Evolutionary conservation across 2,329 filamentous ascomycete genomes (phyloP).

Genomic region (Botryotinia globosa): DNA sequence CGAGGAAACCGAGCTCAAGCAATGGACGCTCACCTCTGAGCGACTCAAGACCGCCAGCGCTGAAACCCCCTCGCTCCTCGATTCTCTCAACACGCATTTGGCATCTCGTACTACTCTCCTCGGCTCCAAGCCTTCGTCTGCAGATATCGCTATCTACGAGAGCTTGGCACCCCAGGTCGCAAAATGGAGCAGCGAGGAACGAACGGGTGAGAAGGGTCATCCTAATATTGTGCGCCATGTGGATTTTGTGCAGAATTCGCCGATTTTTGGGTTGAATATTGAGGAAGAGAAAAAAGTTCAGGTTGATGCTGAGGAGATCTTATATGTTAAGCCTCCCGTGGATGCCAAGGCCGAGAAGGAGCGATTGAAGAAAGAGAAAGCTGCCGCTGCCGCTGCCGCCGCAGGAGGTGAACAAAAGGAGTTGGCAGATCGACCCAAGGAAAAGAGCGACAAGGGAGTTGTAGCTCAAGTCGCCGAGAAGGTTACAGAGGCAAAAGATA

Average conservation of each 20-base stretch:
- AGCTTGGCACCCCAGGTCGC: constrained; percentile 73
- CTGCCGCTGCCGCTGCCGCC: constrained; percentile 58
- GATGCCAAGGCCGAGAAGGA: constrained; percentile 96
- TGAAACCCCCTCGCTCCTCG: constrained; percentile 62
- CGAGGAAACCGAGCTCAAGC: constrained; percentile 83
- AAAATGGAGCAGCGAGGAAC: constrained; percentile 78
- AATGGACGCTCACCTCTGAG: constrained; percentile 79
- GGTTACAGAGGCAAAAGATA: constrained; percentile 43
- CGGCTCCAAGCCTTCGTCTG: constrained; percentile 83
- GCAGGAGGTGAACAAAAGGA: constrained; percentile 49
- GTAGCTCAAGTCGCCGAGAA: constrained; percentile 50
- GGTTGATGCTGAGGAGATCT: constrained; percentile 75
- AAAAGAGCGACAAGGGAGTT: constrained; percentile 51
- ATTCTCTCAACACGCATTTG: constrained; percentile 81
- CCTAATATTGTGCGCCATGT: constrained; percentile 89
- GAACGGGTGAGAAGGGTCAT: constrained; percentile 83
- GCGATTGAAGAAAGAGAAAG: constrained; percentile 94
- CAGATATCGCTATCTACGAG: constrained; percentile 80
- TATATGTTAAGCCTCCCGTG: constrained; percentile 83
- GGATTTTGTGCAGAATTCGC: constrained; percentile 92
- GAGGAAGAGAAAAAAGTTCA: constrained; percentile 70
- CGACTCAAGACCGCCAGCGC: constrained; percentile 60
- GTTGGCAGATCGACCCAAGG: constrained; percentile 60
- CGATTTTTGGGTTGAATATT: constrained; percentile 68
- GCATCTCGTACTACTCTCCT: constrained; percentile 85